These are phyloP conservation scores for Ceriops zippeliana DNA, from an alignment of 345 rosid species.

Conservation along the genomic window DNA sequence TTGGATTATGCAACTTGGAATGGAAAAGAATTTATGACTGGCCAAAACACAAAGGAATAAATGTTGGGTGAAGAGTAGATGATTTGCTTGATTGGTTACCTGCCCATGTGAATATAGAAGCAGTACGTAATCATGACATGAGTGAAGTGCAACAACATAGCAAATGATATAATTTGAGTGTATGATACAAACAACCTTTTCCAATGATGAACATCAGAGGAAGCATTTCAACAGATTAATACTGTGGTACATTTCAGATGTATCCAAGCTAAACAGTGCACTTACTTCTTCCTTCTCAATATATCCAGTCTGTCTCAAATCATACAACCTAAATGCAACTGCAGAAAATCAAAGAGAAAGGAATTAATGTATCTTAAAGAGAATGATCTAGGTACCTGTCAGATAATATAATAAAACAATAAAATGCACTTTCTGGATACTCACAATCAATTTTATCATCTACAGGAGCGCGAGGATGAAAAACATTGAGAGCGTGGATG, in stretches of 20 bases:
- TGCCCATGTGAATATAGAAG: no score
- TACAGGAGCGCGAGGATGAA: conserved; percentile 69
- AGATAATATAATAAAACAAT: no score
- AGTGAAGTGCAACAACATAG: no score
- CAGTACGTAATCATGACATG: no score
- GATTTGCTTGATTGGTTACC: no score
- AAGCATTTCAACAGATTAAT: no score
- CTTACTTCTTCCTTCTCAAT: conserved; percentile 84
- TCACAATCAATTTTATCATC: conserved; percentile 82
- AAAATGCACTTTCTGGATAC: conserved; percentile 18
- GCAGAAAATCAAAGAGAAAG: conserved; percentile 22
- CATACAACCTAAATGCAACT: conserved; percentile 86
- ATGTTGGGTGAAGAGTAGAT: not conserved
- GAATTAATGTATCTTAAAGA: conserved; percentile 4
- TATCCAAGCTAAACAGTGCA: not conserved
- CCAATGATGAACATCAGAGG: not conserved
- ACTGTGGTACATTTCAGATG: no score
- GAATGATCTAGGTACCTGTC: no score
- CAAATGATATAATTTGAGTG: no score
- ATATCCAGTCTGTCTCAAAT: conserved; percentile 77
- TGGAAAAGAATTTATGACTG: not conserved
- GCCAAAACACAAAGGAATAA: not conserved
- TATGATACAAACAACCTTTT: no score
- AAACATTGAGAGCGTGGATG: conserved; percentile 63
- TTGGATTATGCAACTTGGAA: not conserved